Conservation (phyloP, 202 grass and related monocot species). For the Thinopyrum obtusiflorum region DNA sequence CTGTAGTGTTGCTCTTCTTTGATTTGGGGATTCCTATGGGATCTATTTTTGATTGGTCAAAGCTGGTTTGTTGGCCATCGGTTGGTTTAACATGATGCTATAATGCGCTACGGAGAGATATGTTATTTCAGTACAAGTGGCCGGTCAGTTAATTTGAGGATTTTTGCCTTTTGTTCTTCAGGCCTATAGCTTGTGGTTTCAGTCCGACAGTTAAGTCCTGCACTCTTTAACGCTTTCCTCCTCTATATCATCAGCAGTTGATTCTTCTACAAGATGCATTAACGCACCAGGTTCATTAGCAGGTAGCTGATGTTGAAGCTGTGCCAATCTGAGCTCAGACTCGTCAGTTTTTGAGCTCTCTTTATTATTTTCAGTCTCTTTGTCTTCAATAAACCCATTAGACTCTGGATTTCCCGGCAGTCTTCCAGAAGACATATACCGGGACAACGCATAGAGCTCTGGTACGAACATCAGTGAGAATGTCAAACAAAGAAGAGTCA, state of each 20-base stretch:
- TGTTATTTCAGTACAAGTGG: no score
- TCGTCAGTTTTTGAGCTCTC: conserved; percentile 53
- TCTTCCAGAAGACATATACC: conserved; percentile 68
- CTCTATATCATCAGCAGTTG: conserved; percentile 51
- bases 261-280: conserved; percentile 93
- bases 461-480: conserved; percentile 23
- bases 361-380: conserved; percentile 39
- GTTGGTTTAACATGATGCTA: no score
- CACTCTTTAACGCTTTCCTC: conserved; percentile 63
- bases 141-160: no score
- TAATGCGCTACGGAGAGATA: no score
- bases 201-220: conserved; percentile 27
- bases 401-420: conserved; percentile 35
- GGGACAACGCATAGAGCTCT: conserved; percentile 91
- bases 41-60: no score
- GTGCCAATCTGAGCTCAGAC: conserved; percentile 85
- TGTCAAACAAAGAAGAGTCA: conserved; percentile 16
- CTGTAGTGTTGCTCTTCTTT: no score
- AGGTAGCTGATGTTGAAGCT: conserved; percentile 86
- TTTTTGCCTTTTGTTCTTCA: no score
- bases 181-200: no score
- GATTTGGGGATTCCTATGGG: no score
- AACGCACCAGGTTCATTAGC: conserved; percentile 89
- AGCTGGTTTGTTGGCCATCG: no score
- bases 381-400: conserved; percentile 37